These are phyloP conservation scores for Aspergillus fijiensis DNA, from an alignment of 2,329 filamentous ascomycete genomes.

Conservation along the genomic window DNA sequence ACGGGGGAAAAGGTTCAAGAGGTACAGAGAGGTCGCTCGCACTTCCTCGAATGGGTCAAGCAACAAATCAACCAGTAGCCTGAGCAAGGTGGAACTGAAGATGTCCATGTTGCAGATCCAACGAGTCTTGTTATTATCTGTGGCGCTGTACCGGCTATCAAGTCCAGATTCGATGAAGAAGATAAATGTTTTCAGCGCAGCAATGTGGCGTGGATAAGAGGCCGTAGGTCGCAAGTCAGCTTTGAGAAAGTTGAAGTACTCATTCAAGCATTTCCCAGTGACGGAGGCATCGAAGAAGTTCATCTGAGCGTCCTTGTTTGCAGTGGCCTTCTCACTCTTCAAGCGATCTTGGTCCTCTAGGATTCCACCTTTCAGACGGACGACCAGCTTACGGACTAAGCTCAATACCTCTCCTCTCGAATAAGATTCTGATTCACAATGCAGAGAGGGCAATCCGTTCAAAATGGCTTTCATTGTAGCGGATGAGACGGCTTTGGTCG, in stretches of 20 bases:
- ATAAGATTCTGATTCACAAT: constrained; percentile 82
- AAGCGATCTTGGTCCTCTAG: constrained; percentile 36
- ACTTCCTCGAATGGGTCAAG: constrained; percentile 94
- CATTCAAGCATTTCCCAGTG: constrained; percentile 60
- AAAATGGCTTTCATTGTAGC: constrained; percentile 63
- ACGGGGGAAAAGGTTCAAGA: constrained; percentile 44
- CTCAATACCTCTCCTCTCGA: constrained; percentile 78
- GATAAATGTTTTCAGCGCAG: constrained; percentile 68
- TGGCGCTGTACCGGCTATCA: constrained; percentile 49
- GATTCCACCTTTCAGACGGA: constrained; percentile 69
- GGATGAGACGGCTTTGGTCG: constrained; percentile 68
- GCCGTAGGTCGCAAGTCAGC: constrained; percentile 74
- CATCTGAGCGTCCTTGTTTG: constrained; percentile 18
- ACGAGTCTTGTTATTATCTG: constrained; percentile 47
- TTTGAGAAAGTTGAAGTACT: constrained; percentile 72
- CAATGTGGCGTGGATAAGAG: constrained; percentile 87
- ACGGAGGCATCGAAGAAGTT: constrained; percentile 53
- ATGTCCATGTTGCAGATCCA: constrained; percentile 54
- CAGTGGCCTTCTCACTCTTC: constrained; percentile 10
- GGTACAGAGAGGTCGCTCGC: constrained; percentile 54
- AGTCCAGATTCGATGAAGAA: constrained; percentile 68
- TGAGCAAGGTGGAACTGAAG: constrained; percentile 37
- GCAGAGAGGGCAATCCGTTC: constrained; percentile 66
- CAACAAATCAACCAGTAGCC: constrained; percentile 72
- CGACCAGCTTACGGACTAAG: constrained; percentile 72